Percentiles rank a stretch among this genome's conserved stretches.
phyloP scores from a whole-genome alignment of 1,284 basidiomycete species.

The Trametes polyzona region DNA sequence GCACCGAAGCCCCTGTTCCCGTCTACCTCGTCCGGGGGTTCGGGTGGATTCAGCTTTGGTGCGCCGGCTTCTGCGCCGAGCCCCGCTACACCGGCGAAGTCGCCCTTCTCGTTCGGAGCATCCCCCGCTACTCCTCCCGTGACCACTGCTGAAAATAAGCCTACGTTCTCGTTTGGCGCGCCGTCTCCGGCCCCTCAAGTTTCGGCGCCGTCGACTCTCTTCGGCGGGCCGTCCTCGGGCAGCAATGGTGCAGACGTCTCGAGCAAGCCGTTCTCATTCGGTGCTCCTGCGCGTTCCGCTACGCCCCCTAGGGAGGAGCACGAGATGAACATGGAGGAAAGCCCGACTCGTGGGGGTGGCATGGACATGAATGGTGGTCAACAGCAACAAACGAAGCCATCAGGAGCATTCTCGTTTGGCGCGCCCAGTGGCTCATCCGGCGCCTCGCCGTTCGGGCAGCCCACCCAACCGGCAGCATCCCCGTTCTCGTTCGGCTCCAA shows the following conservation, averaged over 20 bases:
- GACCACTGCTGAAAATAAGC: conserved; percentile 27
- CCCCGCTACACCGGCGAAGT: conserved; percentile 27
- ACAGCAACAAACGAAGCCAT: conserved; percentile 22
- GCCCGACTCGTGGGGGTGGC: conserved; percentile 33
- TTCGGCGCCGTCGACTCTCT: conserved; percentile 18
- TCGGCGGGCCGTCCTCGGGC: conserved; percentile 21
- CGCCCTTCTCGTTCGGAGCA: conserved; percentile 32
- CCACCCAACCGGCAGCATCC: conserved; percentile 17
- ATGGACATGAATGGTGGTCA: conserved; percentile 34
- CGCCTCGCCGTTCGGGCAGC: conserved; percentile 31
- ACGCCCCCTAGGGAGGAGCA: conserved; percentile 37
- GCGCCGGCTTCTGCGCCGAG: conserved; percentile 12
- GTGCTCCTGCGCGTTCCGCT: conserved; percentile 25
- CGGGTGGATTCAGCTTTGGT: conserved; percentile 30
- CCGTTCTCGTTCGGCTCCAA: conserved; percentile 30
- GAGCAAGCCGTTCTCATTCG: conserved; percentile 34
- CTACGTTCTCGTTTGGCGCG: conserved; percentile 28
- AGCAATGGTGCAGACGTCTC: conserved; percentile 27
- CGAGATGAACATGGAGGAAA: conserved; percentile 43
- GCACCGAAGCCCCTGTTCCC: conserved; percentile 36
- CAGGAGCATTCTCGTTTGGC: conserved; percentile 28
- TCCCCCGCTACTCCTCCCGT: conserved; percentile 27
- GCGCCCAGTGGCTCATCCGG: conserved; percentile 12
- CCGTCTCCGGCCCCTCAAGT: conserved; percentile 14
- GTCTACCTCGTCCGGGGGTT: conserved; percentile 21